Base-by-base conservation (phyloP, 306 rosid species). In the Medicago arabica region DNA sequence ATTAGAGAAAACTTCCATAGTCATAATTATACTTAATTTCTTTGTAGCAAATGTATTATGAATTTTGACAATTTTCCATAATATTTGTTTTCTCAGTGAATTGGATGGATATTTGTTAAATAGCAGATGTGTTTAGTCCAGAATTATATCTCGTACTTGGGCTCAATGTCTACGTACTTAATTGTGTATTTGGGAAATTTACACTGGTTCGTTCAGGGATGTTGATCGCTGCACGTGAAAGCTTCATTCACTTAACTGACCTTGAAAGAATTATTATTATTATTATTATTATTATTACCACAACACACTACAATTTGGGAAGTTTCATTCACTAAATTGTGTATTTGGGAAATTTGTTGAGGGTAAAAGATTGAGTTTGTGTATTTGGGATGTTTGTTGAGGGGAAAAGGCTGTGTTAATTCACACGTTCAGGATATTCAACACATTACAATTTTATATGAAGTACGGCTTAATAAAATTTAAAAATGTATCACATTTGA, bases 51-150 rank as follows among this genome's bases (percentile, higher is more conserved):
- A 81, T 80, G 88, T 80, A 70, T 68, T 80, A 74, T 83, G 86
- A 89, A 81, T 86, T 86, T 89, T 89, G 86, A 65, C 77, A 72
- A 81, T 47, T 57, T 69, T 43, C 74, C 83, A 63, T 46, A 11
- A 54, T 78, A 41, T 74, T 74, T 73, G 73, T 65, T 62, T 65
- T 60, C 25, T 77, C 43, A 61, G 16, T 74, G 77, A 74, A 78
- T 75, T 70, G 81, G 58, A 38, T 70, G 81, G 58, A 38, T 67
- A 63, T 85, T 70, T 75, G 81, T 74, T 51, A 16, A 39, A 46
- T 60, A 25, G 43, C 71, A 77, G 38, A 75, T 66, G 54, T 62
- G 9, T 41, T 61, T 72, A 49, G 58, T 25, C 28, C 28, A 57
- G 9, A 18, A 16, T 12, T 12, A 57, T 9, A 9, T 71, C 74